Evolutionary conservation across 345 rosid species (phyloP).

Genomic region (Clausena lansium): DNA sequence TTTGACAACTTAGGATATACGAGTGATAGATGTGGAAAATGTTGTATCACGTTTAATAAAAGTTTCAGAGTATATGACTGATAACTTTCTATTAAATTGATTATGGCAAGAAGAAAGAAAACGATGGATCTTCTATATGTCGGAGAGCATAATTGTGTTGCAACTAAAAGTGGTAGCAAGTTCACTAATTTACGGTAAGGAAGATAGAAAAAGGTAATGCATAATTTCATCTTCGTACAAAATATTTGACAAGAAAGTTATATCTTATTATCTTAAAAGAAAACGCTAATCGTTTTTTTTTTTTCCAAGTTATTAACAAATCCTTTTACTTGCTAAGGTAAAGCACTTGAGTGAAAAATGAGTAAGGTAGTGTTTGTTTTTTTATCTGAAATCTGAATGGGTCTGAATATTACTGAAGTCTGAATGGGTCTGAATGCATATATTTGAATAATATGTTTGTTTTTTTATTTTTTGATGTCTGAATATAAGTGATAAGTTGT

Average conservation of each 20-base stretch:
- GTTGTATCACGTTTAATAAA: too few relatives aligned
- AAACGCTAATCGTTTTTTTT: neutral
- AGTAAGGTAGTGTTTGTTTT: too few relatives aligned
- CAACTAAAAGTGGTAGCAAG: constrained; percentile 2
- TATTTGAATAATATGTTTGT: too few relatives aligned
- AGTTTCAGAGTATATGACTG: too few relatives aligned
- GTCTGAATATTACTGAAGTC: too few relatives aligned
- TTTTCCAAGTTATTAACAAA: neutral
- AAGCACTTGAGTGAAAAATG: neutral
- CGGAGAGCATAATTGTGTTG: neutral
- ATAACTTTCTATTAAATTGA: neutral
- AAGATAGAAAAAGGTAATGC: neutral
- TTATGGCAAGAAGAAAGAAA: neutral
- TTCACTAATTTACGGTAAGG: neutral
- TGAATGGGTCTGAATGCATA: too few relatives aligned
- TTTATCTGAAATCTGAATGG: too few relatives aligned
- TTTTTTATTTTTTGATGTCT: too few relatives aligned
- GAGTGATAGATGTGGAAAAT: too few relatives aligned
- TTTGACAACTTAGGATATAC: too few relatives aligned
- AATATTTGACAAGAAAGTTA: neutral
- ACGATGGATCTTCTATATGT: neutral
- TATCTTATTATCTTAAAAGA: neutral
- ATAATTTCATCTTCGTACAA: neutral
- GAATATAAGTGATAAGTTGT: too few relatives aligned
- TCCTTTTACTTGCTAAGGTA: neutral